Percentiles rank a stretch among this genome's conserved stretches.
phyloP scores from a whole-genome alignment of 2,329 filamentous ascomycete species.

The Blastomyces gilchristii region DNA sequence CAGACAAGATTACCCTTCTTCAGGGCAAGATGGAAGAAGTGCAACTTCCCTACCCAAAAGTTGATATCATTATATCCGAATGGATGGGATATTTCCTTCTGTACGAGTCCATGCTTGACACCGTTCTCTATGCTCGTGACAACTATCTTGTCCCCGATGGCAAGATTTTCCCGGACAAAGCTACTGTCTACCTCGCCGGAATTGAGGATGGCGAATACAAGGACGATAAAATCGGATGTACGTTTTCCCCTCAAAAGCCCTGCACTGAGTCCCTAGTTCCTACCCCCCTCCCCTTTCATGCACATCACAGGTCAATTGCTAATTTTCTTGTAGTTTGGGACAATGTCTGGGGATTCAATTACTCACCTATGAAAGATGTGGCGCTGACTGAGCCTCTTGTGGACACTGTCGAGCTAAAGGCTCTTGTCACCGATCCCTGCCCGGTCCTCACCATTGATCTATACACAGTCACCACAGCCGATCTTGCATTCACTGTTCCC shows the following conservation, averaged over 20 bases:
- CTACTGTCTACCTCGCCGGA: conserved; percentile 89
- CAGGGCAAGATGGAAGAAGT: conserved; percentile 99
- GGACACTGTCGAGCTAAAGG: conserved; percentile 95
- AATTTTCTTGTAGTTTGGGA: conserved; percentile 68
- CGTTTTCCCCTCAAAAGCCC: conserved; percentile 30
- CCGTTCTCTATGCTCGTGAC: conserved; percentile 91
- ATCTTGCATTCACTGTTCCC: conserved; percentile 72
- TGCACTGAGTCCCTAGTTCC: neutral
- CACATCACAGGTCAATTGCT: neutral
- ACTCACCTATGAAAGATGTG: conserved; percentile 83
- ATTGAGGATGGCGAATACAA: conserved; percentile 99
- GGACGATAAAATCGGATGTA: conserved; percentile 99
- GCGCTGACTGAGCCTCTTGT: conserved; percentile 93
- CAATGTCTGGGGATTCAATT: conserved; percentile 97
- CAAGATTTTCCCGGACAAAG: conserved; percentile 97
- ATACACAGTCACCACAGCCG: conserved; percentile 73
- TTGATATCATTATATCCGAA: conserved; percentile 99
- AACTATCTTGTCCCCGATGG: conserved; percentile 77
- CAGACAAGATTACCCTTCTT: conserved; percentile 90
- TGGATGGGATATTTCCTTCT: conserved; percentile 99
- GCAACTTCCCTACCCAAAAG: conserved; percentile 79
- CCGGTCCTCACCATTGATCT: conserved; percentile 80
- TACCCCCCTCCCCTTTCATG: neutral
- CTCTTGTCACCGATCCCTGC: conserved; percentile 85
- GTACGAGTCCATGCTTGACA: conserved; percentile 98